Conservation (phyloP, 495 filamentous ascomycete species). For the Corynascus novoguineensis region DNA sequence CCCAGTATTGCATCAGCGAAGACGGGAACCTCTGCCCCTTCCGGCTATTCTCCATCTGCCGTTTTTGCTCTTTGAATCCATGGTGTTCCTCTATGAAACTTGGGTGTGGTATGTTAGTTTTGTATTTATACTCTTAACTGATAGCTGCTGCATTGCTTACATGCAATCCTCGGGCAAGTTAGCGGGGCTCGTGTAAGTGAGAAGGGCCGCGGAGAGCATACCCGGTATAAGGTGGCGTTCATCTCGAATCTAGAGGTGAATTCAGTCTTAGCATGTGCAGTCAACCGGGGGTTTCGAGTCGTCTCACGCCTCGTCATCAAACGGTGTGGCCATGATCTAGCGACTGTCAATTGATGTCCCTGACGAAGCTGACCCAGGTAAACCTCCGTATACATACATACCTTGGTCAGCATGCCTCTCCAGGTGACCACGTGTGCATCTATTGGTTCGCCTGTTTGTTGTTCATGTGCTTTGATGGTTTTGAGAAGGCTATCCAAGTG, state of each 20-base stretch:
- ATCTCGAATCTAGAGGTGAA: slow-evolving; percentile 70
- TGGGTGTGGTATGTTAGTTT: slow-evolving; percentile 11
- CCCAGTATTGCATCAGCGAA: slow-evolving; percentile 55
- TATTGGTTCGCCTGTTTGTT: slow-evolving; percentile 56
- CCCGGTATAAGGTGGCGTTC: slow-evolving; percentile 88
- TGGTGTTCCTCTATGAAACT: slow-evolving; percentile 96
- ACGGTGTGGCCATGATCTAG: slow-evolving; percentile 84
- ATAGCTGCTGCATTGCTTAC: slow-evolving; percentile 44
- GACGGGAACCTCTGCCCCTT: slow-evolving; percentile 23
- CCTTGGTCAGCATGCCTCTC: slow-evolving; percentile 99
- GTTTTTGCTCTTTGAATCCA: slow-evolving; percentile 43
- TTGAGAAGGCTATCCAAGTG: slow-evolving; percentile 81
- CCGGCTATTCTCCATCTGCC: slow-evolving; percentile 44
- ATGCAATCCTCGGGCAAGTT: slow-evolving; percentile 59
- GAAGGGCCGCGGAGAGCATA: slow-evolving; percentile 41
- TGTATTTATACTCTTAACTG: background rate
- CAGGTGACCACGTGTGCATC: slow-evolving; percentile 84
- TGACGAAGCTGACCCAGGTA: no score
- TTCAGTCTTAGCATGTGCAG: slow-evolving; percentile 10
- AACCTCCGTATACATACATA: slow-evolving; percentile 31
- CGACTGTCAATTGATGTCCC: background rate
- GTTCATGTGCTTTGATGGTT: slow-evolving; percentile 67
- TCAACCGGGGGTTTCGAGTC: background rate
- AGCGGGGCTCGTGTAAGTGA: slow-evolving; percentile 13
- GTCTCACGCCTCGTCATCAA: slow-evolving; percentile 70